A percentile compares a stretch with the other conserved stretches of the same genome.
Conservation (phyloP, 2,329 filamentous ascomycete species). For the Apiospora saccharicola region DNA sequence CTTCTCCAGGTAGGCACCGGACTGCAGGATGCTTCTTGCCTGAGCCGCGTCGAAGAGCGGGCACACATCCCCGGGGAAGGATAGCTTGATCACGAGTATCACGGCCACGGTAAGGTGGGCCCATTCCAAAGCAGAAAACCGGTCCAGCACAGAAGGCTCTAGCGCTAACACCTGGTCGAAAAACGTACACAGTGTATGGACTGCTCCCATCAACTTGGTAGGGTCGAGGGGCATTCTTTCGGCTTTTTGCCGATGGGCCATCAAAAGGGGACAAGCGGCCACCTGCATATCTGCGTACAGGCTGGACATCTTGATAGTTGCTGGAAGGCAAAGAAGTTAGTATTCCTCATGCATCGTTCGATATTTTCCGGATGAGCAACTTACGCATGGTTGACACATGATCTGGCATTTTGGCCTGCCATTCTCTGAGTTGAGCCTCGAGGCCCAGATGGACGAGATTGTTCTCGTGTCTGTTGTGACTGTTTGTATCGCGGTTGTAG, state of each 20-base stretch:
- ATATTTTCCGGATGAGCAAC: conserved; percentile 24
- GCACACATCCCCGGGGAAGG: conserved; percentile 51
- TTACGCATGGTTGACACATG: conserved; percentile 42
- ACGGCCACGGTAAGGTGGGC: conserved; percentile 49
- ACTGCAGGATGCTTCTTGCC: conserved; percentile 49
- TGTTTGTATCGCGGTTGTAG: conserved; percentile 33
- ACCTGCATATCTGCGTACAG: conserved; percentile 50
- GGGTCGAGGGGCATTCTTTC: conserved; percentile 32
- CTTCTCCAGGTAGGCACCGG: conserved; percentile 48
- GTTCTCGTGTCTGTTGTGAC: conserved; percentile 49
- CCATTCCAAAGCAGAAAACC: conserved; percentile 54
- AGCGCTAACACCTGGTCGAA: conserved; percentile 43
- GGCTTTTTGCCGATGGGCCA: conserved; percentile 20
- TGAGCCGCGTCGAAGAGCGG: conserved; percentile 47
- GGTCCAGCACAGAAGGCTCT: conserved; percentile 38
- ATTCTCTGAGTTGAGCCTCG: conserved; percentile 54
- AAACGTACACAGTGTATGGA: conserved; percentile 39
- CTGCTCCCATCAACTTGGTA: conserved; percentile 32
- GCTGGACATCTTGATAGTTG: conserved; percentile 44
- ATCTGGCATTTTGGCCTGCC: conserved; percentile 46
- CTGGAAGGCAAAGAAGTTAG: conserved; percentile 30
- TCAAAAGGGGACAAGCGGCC: conserved; percentile 48
- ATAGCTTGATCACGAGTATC: conserved; percentile 55
- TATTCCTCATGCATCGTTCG: not conserved
- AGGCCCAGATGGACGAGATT: conserved; percentile 56